Evolutionary conservation across 2,329 filamentous ascomycete species (phyloP).

Genomic region (Clarireedia paspali): DNA sequence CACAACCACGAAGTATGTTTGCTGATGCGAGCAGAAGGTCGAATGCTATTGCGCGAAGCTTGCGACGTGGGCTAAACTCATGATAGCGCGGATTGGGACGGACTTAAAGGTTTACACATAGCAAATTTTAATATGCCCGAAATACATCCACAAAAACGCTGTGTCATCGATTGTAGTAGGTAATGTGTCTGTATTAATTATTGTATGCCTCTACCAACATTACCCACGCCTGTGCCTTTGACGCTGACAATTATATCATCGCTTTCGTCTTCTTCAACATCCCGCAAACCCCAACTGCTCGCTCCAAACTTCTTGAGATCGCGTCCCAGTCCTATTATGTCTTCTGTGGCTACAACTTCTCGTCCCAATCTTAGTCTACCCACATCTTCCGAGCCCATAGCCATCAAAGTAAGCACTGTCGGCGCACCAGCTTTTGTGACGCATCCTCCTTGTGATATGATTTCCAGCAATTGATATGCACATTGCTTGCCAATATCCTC

Average conservation of each 20-base stretch:
- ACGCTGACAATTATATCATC: slow-evolving; percentile 78
- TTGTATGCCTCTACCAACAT: slow-evolving; percentile 80
- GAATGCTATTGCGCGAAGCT: slow-evolving; percentile 19
- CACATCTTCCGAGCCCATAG: slow-evolving; percentile 95
- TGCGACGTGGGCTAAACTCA: slow-evolving; percentile 21
- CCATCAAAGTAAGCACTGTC: slow-evolving; percentile 83
- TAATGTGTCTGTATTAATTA: slow-evolving; percentile 32
- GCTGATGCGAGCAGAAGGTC: slow-evolving; percentile 25
- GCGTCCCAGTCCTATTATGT: slow-evolving; percentile 70
- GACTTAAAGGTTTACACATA: neutral
- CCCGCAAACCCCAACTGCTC: slow-evolving; percentile 82
- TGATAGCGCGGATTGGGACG: neutral
- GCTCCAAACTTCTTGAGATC: slow-evolving; percentile 86
- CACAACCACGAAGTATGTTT: slow-evolving; percentile 25
- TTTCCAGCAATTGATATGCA: slow-evolving; percentile 82
- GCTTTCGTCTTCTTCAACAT: slow-evolving; percentile 54
- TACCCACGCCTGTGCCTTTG: slow-evolving; percentile 88
- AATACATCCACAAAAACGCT: neutral
- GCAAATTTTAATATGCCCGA: neutral
- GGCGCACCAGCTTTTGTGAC: slow-evolving; percentile 63
- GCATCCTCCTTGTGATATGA: slow-evolving; percentile 75
- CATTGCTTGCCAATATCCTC: slow-evolving; percentile 87
- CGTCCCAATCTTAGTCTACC: slow-evolving; percentile 75
- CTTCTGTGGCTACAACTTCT: slow-evolving; percentile 74
- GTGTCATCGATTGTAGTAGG: neutral